Conservation (phyloP, 1,284 basidiomycete genomes). For the Ceratobasidium sp. region DNA sequence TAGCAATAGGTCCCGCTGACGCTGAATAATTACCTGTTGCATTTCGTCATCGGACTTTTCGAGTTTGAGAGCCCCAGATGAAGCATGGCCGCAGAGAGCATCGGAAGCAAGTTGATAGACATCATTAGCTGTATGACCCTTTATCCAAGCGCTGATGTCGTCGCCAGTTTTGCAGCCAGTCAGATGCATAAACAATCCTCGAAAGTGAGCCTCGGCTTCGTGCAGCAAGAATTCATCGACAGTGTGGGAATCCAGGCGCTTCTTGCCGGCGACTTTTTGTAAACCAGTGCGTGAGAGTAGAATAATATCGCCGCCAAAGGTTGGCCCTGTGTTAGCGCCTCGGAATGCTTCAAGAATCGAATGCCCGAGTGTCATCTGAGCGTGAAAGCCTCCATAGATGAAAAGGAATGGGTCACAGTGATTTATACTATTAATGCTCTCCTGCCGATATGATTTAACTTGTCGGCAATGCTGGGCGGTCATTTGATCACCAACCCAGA, state of each 20-base stretch:
- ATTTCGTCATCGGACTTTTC: background rate
- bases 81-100: background rate
- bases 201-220: background rate
- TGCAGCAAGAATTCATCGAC: background rate
- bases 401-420: background rate
- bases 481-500: background rate
- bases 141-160: background rate
- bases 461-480: background rate
- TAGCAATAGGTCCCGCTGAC: background rate
- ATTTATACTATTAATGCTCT: background rate
- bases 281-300: background rate
- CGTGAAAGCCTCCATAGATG: slow-evolving; percentile 1
- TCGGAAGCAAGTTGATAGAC: background rate
- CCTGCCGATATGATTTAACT: background rate
- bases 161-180: background rate
- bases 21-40: background rate
- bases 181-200: background rate
- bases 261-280: background rate
- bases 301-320: background rate
- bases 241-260: background rate
- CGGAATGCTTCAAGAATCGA: background rate
- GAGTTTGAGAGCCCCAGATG: background rate
- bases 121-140: background rate
- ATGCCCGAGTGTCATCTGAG: background rate
- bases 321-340: background rate